Evolutionary conservation across 2,329 filamentous ascomycete genomes (phyloP).

Genomic region (Colletotrichum sp.): DNA sequence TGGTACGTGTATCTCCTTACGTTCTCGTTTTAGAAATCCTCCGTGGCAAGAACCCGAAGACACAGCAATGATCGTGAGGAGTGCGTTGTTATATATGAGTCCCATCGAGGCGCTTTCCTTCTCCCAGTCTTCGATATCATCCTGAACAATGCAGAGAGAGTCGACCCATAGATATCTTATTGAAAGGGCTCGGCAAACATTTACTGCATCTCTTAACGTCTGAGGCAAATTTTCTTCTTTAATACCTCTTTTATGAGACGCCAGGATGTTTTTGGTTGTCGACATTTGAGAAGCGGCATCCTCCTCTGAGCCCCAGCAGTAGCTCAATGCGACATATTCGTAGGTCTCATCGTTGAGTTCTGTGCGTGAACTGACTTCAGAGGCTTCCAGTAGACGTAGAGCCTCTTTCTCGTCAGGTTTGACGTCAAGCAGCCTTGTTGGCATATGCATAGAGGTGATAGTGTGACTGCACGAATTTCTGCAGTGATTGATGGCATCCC

Average conservation of each 20-base stretch:
- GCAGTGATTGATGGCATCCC: not conserved
- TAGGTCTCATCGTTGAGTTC: not conserved
- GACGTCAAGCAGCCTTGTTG: not conserved
- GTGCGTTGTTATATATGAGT: not conserved
- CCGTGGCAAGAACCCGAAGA: not conserved
- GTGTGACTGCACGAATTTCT: not conserved
- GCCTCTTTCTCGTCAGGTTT: not conserved
- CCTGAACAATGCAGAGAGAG: not conserved
- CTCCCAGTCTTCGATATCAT: not conserved
- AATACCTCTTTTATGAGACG: not conserved
- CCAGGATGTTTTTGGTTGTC: not conserved
- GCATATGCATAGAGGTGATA: not conserved
- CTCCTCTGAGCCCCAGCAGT: not conserved
- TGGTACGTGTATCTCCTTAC: not conserved
- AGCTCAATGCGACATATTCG: not conserved
- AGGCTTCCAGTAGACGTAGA: not conserved
- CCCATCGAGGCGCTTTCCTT: not conserved
- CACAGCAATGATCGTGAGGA: not conserved
- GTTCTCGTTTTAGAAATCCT: not conserved
- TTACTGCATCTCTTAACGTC: not conserved
- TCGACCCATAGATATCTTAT: not conserved
- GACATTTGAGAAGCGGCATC: not conserved
- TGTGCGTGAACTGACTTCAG: not conserved
- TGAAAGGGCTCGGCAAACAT: not conserved
- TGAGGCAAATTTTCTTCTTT: not conserved